Evolutionary conservation across 2,329 filamentous ascomycete genomes (phyloP).

Genomic region (Cucurbitaria berberidis): DNA sequence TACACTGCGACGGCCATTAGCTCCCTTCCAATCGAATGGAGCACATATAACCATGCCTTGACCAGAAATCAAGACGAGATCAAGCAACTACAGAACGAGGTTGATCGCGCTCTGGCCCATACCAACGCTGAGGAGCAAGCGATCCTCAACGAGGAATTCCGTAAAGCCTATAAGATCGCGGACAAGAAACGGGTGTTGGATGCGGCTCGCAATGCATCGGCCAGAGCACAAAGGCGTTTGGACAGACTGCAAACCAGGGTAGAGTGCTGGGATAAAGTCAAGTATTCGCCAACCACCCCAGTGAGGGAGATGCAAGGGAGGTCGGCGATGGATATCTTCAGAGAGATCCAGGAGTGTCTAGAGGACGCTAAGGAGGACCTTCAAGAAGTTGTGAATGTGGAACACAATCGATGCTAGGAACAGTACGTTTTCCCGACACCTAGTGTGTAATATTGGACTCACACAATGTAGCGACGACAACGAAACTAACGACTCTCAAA

Average conservation of each 20-base stretch:
- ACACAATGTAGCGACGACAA: no score
- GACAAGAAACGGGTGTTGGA: background rate
- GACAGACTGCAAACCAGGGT: background rate
- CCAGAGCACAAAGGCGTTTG: background rate
- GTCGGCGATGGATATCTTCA: background rate
- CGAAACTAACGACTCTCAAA: no score
- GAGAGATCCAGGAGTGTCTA: background rate
- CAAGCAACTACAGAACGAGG: background rate
- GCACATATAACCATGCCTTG: background rate
- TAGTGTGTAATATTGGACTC: no score
- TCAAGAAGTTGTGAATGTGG: background rate
- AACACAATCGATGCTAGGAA: no score
- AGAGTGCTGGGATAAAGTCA: background rate
- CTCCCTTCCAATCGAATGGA: background rate
- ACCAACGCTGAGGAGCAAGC: background rate
- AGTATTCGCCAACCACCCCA: background rate
- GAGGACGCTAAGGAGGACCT: background rate
- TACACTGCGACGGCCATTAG: background rate
- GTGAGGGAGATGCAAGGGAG: background rate
- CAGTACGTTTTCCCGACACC: no score
- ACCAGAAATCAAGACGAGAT: background rate
- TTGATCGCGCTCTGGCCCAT: background rate
- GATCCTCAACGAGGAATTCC: background rate
- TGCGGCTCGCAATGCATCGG: background rate
- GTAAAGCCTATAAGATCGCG: background rate